Conservation (phyloP, 163 green algal species). For the Prototheca wickerhamii region DNA sequence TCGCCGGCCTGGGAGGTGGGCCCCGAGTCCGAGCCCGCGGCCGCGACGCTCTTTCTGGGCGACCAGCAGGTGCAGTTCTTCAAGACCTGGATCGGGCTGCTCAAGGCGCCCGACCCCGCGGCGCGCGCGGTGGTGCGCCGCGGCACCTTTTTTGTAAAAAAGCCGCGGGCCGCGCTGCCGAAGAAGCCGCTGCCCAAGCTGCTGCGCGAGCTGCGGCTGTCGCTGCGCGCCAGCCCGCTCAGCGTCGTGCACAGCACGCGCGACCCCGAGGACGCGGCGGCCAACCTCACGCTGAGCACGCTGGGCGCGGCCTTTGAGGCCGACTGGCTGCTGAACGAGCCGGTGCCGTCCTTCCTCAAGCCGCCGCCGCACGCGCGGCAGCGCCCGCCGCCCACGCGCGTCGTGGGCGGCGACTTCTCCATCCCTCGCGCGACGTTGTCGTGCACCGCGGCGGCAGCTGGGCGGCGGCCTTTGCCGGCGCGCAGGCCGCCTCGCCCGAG, state of each 20-base stretch:
- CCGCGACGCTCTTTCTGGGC: conserved; percentile 1
- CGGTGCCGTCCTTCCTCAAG: conserved; percentile 17
- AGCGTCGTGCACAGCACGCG: conserved; percentile 21
- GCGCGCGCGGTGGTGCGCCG: conserved; percentile 9
- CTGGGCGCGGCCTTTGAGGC: conserved; percentile 5
- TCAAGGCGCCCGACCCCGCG: conserved; percentile 3
- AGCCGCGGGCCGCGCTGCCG: conserved; percentile 16
- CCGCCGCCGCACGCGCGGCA: conserved; percentile 7
- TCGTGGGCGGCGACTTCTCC: conserved; percentile 5
- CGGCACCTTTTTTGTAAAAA: conserved; percentile 43
- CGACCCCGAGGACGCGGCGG: conserved; percentile 13
- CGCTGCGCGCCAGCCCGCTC: conserved; percentile 6
- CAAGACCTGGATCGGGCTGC: conserved; percentile 24
- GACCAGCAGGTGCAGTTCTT: conserved; percentile 38
- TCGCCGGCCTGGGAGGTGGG: background rate
- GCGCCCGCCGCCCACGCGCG: conserved; percentile 2
- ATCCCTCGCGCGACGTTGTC: background rate
- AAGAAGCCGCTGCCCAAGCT: conserved; percentile 34
- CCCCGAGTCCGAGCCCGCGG: background rate
- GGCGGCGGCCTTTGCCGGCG: background rate
- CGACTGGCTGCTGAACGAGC: conserved; percentile 33
- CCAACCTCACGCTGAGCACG: conserved; percentile 10
- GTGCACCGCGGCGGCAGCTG: background rate
- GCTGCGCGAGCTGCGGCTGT: conserved; percentile 17
- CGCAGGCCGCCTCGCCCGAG: background rate